phyloP scores from a whole-genome alignment of 2,329 filamentous ascomycete genomes.

The Verticillium tricorpus region DNA sequence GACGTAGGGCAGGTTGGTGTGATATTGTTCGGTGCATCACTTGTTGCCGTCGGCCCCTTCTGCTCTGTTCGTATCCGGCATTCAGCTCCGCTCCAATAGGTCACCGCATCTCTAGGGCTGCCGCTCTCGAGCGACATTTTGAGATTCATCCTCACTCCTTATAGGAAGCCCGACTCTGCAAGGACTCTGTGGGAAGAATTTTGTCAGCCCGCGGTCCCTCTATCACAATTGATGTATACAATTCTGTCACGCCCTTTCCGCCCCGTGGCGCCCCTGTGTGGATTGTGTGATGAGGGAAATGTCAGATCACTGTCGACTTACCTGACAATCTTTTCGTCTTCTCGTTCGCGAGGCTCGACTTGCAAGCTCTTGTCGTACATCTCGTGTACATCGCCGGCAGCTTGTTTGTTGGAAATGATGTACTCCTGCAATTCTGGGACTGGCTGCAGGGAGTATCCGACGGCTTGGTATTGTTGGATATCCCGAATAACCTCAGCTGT shows the following conservation, averaged over 20 bases:
- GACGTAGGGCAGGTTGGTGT: too few relatives aligned
- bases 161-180: conserved; percentile 58
- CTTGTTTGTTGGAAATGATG: conserved; percentile 93
- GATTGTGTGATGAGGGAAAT: too few relatives aligned
- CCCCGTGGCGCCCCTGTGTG: too few relatives aligned
- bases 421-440: conserved; percentile 94
- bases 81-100: background rate
- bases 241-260: too few relatives aligned
- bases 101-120: background rate
- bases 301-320: conserved; percentile 42
- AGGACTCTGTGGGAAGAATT: conserved; percentile 41
- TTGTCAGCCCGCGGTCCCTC: conserved; percentile 9
- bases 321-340: conserved; percentile 99
- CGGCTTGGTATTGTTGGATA: conserved; percentile 98
- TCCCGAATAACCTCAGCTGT: conserved; percentile 97
- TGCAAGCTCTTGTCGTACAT: conserved; percentile 98
- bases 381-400: conserved; percentile 92
- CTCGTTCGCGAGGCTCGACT: conserved; percentile 90
- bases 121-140: background rate
- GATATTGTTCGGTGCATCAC: too few relatives aligned
- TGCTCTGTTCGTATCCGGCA: background rate
- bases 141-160: conserved; percentile 6
- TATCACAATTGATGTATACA: background rate
- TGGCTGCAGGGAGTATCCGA: conserved; percentile 86
- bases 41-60: too few relatives aligned